Evolutionary conservation across 1,284 basidiomycete species (phyloP), one percentile per base, ranked within the genome.

Genomic region (Ustilago curta): DNA sequence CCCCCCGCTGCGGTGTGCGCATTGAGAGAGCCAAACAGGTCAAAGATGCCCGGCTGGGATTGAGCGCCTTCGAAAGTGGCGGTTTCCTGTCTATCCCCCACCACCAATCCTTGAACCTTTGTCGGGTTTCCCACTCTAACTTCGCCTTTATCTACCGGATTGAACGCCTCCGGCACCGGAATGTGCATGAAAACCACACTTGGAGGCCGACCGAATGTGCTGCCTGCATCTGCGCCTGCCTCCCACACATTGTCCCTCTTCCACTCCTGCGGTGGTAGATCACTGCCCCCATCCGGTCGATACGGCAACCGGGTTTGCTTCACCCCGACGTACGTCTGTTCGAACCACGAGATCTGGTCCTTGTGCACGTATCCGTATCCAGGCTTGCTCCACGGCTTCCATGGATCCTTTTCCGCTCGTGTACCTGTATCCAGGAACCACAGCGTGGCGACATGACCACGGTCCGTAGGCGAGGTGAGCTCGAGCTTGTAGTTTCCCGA

Each of bases 391-490:
- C 70, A 76, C 12, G 76, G 77, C 27, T 67, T 70, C 76, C 67
- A 67, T n/a, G 29, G 23, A 14, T 71, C 59, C 50, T 61, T 69
- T 12, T 64, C 62, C 2, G 76, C 72, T 18, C 69, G 19, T 0
- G 90, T 87, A 19, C 93, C 93, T 1, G 94, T 95, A 85, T 98
- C 95, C 68, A 98, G 87, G 88, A 97, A 94, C 86, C 97, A 98
- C 4, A 98, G 85, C 0, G 93, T 95, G 64, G 96, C 88, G 9
- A 97, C 87, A 72, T 95, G 93, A 1, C 90, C 93, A 83, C 89
- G 91, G n/a, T 66, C 58, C 43, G 44, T 54, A 2, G 62, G 76
- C 44, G 50, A 75, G 35, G 49, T 59, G 25, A 48, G 29, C 47
- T 80, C 56, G 21, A 65, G 29, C 35, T 72, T 32, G 48, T 57